Evolutionary conservation across 352 stramenopile genomes (phyloP), one percentile per base, ranked within the genome.

Genomic region (Pythium oligandrum): DNA sequence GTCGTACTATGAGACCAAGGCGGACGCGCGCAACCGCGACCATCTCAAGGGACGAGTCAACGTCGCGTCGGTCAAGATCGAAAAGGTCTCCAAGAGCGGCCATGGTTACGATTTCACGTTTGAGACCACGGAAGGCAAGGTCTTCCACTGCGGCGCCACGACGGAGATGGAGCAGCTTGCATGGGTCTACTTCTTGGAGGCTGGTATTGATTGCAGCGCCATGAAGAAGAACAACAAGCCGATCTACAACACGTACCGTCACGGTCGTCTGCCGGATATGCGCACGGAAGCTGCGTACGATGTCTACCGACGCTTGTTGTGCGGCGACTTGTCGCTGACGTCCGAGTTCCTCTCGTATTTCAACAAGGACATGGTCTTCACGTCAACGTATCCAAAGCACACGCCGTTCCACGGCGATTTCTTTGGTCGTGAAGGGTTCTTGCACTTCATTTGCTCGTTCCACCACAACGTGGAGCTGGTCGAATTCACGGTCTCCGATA

Each of bases 1-100:
- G 37, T 95, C 83, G 33, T 95, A 95, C 60, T 95, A 95, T 54
- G 85, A 95, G 55, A 93, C 80, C 64, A 95, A 95, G 48, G 83
- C 90, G 45, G 85, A 95, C 55, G 85, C 85, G 53, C 85, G 82
- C 51, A 92, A 95, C 60, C 82, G 83, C 30, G 86, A 76, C 49
- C 83, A 93, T 48, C 59, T 95, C 34, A 95, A 95, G 57, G 85
- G 85, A 44, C 77, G 85, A 40, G 85, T 95, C 51, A 86, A 90
- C 46, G 73, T 95, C 43, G 69, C 71, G 44, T 80, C 71, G 0
- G 85, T 93, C 44, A 84, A 85, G 61, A 43, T 86, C 39, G 81
- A 93, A 38, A 86, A 90, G 54, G 75, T 86, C 43, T 73, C 78
- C 55, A 89, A 88, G 54, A 90, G 76, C 53, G 74, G 77, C 44